Base-by-base conservation (phyloP, 1,284 basidiomycete species). In the Stygiomarasmius scandens region DNA sequence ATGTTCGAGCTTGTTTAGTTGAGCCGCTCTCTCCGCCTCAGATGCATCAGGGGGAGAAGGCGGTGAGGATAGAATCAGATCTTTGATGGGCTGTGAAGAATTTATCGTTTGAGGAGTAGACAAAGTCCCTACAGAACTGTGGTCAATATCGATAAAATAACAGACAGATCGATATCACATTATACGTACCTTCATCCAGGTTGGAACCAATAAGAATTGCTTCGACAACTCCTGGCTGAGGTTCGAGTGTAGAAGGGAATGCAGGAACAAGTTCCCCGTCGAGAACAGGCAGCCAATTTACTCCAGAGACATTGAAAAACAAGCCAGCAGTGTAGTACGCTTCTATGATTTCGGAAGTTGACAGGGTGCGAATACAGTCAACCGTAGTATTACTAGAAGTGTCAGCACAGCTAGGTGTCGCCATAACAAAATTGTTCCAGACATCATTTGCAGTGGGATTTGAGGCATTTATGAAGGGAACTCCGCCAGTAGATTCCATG, bases 231-330 rank as follows among this genome's bases (percentile, higher is more conserved):
- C 77, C 75, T 27, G 56, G 52, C 0, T 65, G 51, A 11, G 74
- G 69, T 41, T 16, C 16, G n/a, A 80, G 58, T n/a, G 58, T 65
- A 1, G 77, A 80, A 1, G 77, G 70, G 4, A 75, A 58, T 23
- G 77, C 77, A 3, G 78, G 77, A 38, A 76, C 70, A 2, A 83
- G 48, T 0, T 80, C 80, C 0, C 77, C 77, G 58, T 83, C 80
- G 41, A 81, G 57, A 3, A 72, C 72, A 0, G 79, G 79, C 6
- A 41, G 6, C 38, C 38, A 41, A 5, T 41, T 5, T 5, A 19
- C 67, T 65, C 61, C 77, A 80, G 0, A 68, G 67, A 58, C 75
- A 75, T 6, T 49, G 32, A 44, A 76, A 71, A 1, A 63, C 57
- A n/a, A 69, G 4, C 69, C 46, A 1, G 70, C 66, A 24, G 61